A percentile compares a stretch with the other conserved stretches of the same genome.
These are phyloP conservation scores for Mycena chlorophos DNA, from an alignment of 768 basidiomycete species.

Conservation along the genomic window DNA sequence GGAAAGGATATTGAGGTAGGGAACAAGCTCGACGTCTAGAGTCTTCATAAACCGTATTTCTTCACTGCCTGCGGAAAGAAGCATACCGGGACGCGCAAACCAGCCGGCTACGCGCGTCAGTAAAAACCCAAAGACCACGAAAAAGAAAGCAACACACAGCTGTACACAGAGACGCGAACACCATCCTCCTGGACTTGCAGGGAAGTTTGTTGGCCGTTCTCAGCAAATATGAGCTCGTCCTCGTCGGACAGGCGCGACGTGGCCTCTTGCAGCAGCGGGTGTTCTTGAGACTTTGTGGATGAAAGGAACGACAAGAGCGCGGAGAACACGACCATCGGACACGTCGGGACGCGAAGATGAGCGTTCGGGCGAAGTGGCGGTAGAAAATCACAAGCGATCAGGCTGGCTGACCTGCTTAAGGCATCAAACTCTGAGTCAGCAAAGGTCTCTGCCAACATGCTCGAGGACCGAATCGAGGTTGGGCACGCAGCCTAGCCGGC, in stretches of 20 bases:
- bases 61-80: not conserved
- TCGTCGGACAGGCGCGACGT: conserved; percentile 11
- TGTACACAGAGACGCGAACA: conserved; percentile 4
- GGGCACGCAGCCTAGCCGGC: no score
- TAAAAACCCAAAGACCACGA: not conserved
- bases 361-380: not conserved
- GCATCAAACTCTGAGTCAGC: no score
- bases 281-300: conserved; percentile 6
- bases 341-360: not conserved
- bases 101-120: not conserved
- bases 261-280: conserved; percentile 8
- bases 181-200: conserved; percentile 16
- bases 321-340: conserved; percentile 12
- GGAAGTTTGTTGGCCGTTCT: conserved; percentile 12
- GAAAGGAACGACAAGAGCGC: conserved; percentile 12
- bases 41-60: not conserved
- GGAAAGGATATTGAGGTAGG: conserved; percentile 12
- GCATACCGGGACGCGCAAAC: not conserved
- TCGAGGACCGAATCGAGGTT: no score
- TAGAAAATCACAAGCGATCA: not conserved
- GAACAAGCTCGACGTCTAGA: conserved; percentile 11
- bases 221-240: conserved; percentile 13
- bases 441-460: no score
- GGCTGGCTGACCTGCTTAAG: no score
- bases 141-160: not conserved